Evolutionary conservation across 805 yeast species (phyloP), one percentile per base, ranked within the genome.

Genomic region (Metschnikowia cubensis): DNA sequence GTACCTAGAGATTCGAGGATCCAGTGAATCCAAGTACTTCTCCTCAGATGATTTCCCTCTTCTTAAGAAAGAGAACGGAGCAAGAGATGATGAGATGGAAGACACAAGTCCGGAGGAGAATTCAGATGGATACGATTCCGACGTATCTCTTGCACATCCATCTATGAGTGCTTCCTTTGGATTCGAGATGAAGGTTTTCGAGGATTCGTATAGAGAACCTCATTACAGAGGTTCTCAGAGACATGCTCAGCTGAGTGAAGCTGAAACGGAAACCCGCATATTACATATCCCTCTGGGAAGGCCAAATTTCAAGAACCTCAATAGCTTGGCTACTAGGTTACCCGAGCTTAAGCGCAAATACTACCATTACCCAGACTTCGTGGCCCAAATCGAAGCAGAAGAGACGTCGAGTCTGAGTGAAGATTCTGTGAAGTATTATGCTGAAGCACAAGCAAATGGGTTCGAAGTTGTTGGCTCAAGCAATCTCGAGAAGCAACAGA

Each of bases 91-190:
- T 7, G 20, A 36, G n/a, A 45, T 36, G 39, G 20, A 45, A 50
- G 13, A 25, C 34, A 34, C 25, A n/a, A 6, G 43, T 10, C 11
- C 38, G 10, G 21, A 50, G 47, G 7, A 29, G 22, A 39, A 45
- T 6, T 18, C 22, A n/a, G 72, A 64, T 34, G 80, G 71, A 2
- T 71, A 69, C 54, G 73, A 70, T 25, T 75, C 82, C 0, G 80
- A 74, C 54, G 63, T 77, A 2, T 80, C 84, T 0, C 56, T 78
- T 21, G 83, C 84, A 0, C 74, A 77, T 51, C 83, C 84, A 0
- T 73, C 73, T 45, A 62, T 77, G 5, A 70, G 79, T 18, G 81
- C 78, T 3, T 73, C 75, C 43, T 70, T 69, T 58, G 82, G 77
- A 0, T 82, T 82, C 55, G 66, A 68, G 6, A 67, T 81, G 29